Evolutionary conservation across 768 basidiomycete species (phyloP).

Genomic region (Mycena maculata): DNA sequence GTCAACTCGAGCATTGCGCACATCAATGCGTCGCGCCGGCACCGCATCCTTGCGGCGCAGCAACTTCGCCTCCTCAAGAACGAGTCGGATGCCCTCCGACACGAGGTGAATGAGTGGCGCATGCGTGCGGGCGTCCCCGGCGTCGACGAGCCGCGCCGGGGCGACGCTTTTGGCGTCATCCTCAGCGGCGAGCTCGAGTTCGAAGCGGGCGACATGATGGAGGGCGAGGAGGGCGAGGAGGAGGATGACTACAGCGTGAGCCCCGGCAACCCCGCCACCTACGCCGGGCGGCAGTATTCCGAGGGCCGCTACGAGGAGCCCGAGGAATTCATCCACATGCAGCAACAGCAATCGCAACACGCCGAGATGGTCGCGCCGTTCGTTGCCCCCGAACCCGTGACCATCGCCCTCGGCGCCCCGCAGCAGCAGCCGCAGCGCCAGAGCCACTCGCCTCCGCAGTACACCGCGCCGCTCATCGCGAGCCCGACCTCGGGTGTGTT

Average conservation of each 20-base stretch:
- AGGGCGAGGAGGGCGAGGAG: conserved; percentile 69
- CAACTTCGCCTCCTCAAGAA: conserved; percentile 83
- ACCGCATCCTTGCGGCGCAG: conserved; percentile 84
- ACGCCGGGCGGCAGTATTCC: conserved; percentile 5
- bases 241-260: conserved; percentile 51
- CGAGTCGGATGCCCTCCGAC: conserved; percentile 88
- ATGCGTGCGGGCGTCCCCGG: conserved; percentile 79
- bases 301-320: conserved; percentile 19
- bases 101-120: conserved; percentile 95
- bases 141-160: conserved; percentile 78
- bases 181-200: conserved; percentile 79
- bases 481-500: conserved; percentile 25
- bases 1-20: conserved; percentile 96
- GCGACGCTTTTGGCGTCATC: conserved; percentile 79
- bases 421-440: conserved; percentile 16
- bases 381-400: conserved; percentile 22
- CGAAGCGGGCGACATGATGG: conserved; percentile 53
- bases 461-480: conserved; percentile 30
- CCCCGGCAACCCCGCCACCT: not conserved
- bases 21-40: conserved; percentile 84
- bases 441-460: conserved; percentile 33
- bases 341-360: conserved; percentile 24
- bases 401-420: conserved; percentile 26
- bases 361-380: conserved; percentile 11
- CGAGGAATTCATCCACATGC: conserved; percentile 29